A percentile compares a stretch with the other conserved stretches of the same genome.
phyloP scores from a whole-genome alignment of 768 basidiomycete species.

The Boletellus sp. region DNA sequence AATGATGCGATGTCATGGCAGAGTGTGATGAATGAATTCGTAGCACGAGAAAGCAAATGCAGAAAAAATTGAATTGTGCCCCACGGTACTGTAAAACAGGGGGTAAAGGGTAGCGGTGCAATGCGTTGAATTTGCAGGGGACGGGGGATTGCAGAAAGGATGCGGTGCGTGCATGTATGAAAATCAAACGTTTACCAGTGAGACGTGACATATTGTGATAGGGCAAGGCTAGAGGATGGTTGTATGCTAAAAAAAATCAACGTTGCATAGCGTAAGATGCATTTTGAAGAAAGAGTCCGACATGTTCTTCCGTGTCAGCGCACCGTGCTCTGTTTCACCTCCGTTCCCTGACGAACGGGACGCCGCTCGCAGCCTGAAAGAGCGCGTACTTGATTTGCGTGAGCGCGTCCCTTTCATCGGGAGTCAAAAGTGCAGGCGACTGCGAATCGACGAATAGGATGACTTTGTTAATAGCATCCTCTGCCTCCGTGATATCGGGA shows the following conservation, averaged over 20 bases:
- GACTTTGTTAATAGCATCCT: conserved; percentile 52
- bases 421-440: conserved; percentile 27
- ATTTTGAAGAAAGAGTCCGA: conserved; percentile 15
- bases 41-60: conserved; percentile 26
- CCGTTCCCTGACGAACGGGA: conserved; percentile 34
- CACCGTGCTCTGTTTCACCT: conserved; percentile 17
- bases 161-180: conserved; percentile 22
- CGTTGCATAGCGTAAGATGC: conserved; percentile 12
- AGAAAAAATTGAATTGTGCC: conserved; percentile 15
- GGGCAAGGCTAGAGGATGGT: conserved; percentile 7
- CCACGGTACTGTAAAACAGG: conserved; percentile 12
- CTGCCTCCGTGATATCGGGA: conserved; percentile 47
- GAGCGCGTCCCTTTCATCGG: conserved; percentile 40
- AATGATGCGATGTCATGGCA: conserved; percentile 20
- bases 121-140: conserved; percentile 24
- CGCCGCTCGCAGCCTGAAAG: conserved; percentile 44
- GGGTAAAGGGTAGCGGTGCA: conserved; percentile 10
- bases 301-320: neutral
- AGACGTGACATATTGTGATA: conserved; percentile 14
- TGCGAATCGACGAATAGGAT: conserved; percentile 50
- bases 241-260: conserved; percentile 13
- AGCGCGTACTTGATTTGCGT: conserved; percentile 48
- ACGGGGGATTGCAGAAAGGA: conserved; percentile 16
- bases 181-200: conserved; percentile 19
- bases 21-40: conserved; percentile 12